Conservation (phyloP, 2,329 filamentous ascomycete genomes). For the Alternaria viburni region DNA sequence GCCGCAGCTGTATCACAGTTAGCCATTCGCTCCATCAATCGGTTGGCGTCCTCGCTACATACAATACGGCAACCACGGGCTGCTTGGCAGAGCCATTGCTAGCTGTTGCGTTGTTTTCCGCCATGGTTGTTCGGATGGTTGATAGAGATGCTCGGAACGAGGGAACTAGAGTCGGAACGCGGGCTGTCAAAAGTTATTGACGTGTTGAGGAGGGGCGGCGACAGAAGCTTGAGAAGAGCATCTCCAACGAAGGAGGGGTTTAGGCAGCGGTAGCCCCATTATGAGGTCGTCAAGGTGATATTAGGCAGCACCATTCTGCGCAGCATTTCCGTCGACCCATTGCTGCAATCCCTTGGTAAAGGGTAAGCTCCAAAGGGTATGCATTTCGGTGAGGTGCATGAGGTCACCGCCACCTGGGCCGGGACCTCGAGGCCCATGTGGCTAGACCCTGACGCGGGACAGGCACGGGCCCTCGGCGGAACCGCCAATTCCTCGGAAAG, state of each 20-base stretch:
- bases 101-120: conserved; percentile 15
- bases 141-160: conserved; percentile 12
- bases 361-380: background rate
- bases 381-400: conserved; percentile 15
- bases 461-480: conserved; percentile 6
- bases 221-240: background rate
- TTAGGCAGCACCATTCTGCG: background rate
- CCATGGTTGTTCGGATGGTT: conserved; percentile 23
- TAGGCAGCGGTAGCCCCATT: background rate
- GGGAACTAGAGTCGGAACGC: conserved; percentile 15
- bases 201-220: conserved; percentile 8
- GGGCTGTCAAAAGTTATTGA: background rate
- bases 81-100: conserved; percentile 34
- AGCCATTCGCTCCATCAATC: background rate
- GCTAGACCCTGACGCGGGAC: conserved; percentile 19
- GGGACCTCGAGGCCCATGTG: conserved; percentile 17
- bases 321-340: conserved; percentile 6
- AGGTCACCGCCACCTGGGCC: conserved; percentile 19
- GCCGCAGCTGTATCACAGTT: conserved; percentile 70
- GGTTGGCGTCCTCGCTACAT: conserved; percentile 34
- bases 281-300: background rate
- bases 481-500: conserved; percentile 10
- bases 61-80: conserved; percentile 89
- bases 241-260: background rate
- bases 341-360: background rate